Evolutionary conservation across 805 yeast genomes (phyloP), one percentile per base, ranked within the genome.

Genomic region (Saccharomycodes ludwigii): DNA sequence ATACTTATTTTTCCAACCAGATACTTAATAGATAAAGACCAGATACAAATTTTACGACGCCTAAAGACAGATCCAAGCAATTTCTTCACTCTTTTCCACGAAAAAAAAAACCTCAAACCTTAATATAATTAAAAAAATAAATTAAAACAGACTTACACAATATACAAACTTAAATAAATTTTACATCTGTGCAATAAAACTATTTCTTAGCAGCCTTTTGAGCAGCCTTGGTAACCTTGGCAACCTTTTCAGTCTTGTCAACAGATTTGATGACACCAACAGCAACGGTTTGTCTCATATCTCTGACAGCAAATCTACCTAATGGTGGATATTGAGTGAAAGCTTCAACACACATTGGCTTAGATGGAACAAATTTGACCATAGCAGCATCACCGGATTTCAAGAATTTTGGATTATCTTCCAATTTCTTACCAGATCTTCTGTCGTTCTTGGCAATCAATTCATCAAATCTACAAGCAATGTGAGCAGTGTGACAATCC

Each of bases 261-360:
- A 84, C 94, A 46, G 84, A 66, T 78, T 88, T 88, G 81, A 88
- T 81, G 62, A 86, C 95, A 82, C 96, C 96, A 63, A 86, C 96
- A 64, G 96, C 96, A 58, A 86, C 96, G 56, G 96, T 86, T 73
- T 85, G 95, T 81, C 96, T 82, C 96, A 85, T 85, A 72, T 85
- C 96, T 81, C 96, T 86, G 76, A 85, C 95, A 64, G 88, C 88
- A 69, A 88, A 72, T 78, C 97, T 85, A 69, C 95, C 91, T 65
- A 88, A 68, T 69, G 93, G 95, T 63, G 88, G 95, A 77, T 88
- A 85, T 60, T 84, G 91, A 59, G 76, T 68, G 77, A 76, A 88
- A 51, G 88, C 73, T 69, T 88, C 95, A 49, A 86, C 94, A 66
- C 95, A 86, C 71, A 88, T 73, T 56, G 94, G 86, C 73, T 81